Percentiles rank a stretch among this genome's conserved stretches.
Evolutionary conservation across 2,329 filamentous ascomycete genomes (phyloP).

Genomic region (Xylaria sp.): DNA sequence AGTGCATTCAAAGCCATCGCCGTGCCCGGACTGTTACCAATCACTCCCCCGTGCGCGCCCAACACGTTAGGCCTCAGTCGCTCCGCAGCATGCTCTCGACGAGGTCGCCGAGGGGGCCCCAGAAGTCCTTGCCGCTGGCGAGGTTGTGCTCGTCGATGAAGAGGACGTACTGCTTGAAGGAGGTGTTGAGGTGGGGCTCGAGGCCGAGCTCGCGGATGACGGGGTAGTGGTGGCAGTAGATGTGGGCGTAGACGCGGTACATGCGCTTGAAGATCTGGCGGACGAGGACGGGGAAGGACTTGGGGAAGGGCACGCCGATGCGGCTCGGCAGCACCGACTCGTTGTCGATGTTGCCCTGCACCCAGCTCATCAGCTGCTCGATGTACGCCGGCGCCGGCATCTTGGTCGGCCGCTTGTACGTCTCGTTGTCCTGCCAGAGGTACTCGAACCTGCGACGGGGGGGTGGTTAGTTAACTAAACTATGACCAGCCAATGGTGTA

Average conservation of each 20-base stretch:
- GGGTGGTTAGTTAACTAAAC: not conserved
- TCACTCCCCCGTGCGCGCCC: slow-evolving; percentile 1
- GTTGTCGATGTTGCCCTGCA: slow-evolving; percentile 93
- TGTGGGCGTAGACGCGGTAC: slow-evolving; percentile 98
- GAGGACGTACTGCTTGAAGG: slow-evolving; percentile 99
- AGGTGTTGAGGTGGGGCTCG: slow-evolving; percentile 96
- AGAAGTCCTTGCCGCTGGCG: slow-evolving; percentile 94
- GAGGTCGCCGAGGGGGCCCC: slow-evolving; percentile 91
- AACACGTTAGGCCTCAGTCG: slow-evolving; percentile 70
- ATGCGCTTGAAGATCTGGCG: slow-evolving; percentile 98
- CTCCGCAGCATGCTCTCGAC: slow-evolving; percentile 98
- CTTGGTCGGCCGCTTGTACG: slow-evolving; percentile 94
- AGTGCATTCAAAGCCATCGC: not conserved
- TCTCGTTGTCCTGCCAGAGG: slow-evolving; percentile 95
- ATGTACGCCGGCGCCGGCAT: slow-evolving; percentile 98
- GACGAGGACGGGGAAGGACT: slow-evolving; percentile 84
- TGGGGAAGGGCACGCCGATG: slow-evolving; percentile 93
- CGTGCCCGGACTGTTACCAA: slow-evolving; percentile 1
- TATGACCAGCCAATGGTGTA: not conserved
- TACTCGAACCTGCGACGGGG: slow-evolving; percentile 80
- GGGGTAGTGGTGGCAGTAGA: slow-evolving; percentile 99
- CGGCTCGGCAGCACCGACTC: slow-evolving; percentile 93
- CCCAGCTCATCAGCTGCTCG: slow-evolving; percentile 96
- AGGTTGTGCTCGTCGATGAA: slow-evolving; percentile 97
- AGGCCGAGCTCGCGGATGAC: slow-evolving; percentile 93